These are phyloP conservation scores for Mycena kentingensis DNA, from an alignment of 768 basidiomycete species.

Conservation along the genomic window DNA sequence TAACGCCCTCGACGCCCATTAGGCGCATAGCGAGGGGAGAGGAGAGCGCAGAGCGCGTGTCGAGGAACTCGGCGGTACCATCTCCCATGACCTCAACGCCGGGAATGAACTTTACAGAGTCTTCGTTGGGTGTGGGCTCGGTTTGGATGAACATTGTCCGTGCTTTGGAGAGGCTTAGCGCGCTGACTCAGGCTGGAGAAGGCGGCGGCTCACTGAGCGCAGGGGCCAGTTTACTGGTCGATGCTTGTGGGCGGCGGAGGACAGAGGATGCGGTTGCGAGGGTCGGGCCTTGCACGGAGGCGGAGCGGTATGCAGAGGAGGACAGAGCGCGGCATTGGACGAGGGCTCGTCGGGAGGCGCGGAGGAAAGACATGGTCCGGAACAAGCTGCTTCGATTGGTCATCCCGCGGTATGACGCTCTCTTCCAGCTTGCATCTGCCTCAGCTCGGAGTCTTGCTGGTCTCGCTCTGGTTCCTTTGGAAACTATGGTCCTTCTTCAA, in stretches of 20 bases:
- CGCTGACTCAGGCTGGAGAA: background rate
- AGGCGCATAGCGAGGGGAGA: constrained; percentile 94
- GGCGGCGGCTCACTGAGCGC: constrained; percentile 36
- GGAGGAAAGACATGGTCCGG: constrained; percentile 1
- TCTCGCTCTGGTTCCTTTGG: constrained; percentile 35
- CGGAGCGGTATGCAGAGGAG: constrained; percentile 14
- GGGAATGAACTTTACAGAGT: constrained; percentile 97
- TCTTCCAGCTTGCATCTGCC: constrained; percentile 21
- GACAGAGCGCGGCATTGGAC: constrained; percentile 10
- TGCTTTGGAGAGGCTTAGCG: background rate
- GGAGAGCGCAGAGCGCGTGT: constrained; percentile 79
- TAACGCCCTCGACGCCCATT: constrained; percentile 93
- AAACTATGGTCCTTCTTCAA: constrained; percentile 35
- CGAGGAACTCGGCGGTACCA: constrained; percentile 93
- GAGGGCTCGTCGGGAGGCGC: background rate
- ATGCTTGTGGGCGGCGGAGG: constrained; percentile 19
- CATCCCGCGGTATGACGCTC: background rate
- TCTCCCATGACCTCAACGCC: constrained; percentile 85
- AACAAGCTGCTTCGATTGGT: background rate
- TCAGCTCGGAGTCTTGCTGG: constrained; percentile 4
- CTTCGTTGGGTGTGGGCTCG: constrained; percentile 94
- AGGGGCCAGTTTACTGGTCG: constrained; percentile 24
- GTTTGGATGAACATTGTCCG: constrained; percentile 93
- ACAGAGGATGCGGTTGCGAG: constrained; percentile 27
- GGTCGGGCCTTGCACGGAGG: constrained; percentile 25